phyloP scores from a whole-genome alignment of 2,329 filamentous ascomycete genomes.

The Rutstroemia sp. region DNA sequence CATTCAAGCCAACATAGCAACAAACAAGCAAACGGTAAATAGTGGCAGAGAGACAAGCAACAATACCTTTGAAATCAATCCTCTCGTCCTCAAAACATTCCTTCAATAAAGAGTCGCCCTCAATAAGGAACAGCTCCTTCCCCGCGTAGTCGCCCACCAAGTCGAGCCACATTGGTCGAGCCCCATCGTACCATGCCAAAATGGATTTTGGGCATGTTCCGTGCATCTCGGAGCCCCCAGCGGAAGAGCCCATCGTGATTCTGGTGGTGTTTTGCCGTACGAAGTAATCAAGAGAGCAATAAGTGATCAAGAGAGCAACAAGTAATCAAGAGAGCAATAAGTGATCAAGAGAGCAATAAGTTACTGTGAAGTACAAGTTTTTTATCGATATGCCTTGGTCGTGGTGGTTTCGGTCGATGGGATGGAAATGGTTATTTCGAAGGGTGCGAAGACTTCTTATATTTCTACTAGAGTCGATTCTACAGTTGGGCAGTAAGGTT shows the following conservation, averaged over 20 bases:
- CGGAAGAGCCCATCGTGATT: conserved; percentile 1
- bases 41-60: background rate
- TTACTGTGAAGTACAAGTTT: too few species aligned
- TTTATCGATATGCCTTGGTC: too few species aligned
- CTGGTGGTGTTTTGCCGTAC: background rate
- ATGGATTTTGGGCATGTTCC: conserved; percentile 14
- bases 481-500: too few species aligned
- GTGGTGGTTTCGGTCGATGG: too few species aligned
- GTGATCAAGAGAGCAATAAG: too few species aligned
- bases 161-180: conserved; percentile 45
- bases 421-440: too few species aligned
- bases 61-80: conserved; percentile 50
- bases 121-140: conserved; percentile 63
- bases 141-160: conserved; percentile 71
- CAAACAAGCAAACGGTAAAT: background rate
- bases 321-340: background rate
- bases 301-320: too few species aligned
- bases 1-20: too few species aligned
- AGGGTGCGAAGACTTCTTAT: too few species aligned
- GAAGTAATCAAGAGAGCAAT: background rate
- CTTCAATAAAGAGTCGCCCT: conserved; percentile 65
- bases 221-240: conserved; percentile 4
- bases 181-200: conserved; percentile 34
- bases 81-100: conserved; percentile 54
- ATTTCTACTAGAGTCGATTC: too few species aligned